These are phyloP conservation scores for Rhododendron griersonianum DNA, from an alignment of 148 eudicot genomes.

Conservation along the genomic window DNA sequence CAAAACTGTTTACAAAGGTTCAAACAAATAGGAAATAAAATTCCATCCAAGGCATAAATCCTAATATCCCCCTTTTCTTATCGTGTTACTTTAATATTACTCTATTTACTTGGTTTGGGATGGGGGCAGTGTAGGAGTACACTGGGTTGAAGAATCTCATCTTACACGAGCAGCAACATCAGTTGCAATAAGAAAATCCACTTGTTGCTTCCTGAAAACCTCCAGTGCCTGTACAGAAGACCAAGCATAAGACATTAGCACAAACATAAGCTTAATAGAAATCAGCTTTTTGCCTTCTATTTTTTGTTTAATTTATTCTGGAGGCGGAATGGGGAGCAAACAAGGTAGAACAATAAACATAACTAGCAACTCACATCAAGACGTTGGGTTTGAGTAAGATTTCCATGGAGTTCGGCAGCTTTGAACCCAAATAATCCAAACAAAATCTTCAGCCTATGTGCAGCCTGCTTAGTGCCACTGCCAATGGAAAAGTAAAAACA, in stretches of 20 bases:
- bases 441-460: conserved; percentile 87
- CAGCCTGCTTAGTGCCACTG: conserved; percentile 86
- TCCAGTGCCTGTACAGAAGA: conserved; percentile 52
- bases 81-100: neutral
- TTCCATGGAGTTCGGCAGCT: conserved; percentile 88
- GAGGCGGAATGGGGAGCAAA: neutral
- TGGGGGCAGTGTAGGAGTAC: neutral
- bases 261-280: neutral
- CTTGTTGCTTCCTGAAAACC: conserved; percentile 73
- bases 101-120: neutral
- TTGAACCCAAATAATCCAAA: conserved; percentile 87
- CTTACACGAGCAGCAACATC: conserved; percentile 89
- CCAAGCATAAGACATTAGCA: neutral
- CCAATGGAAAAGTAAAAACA: conserved; percentile 18
- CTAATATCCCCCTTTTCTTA: neutral
- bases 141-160: neutral
- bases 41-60: neutral
- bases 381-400: conserved; percentile 90
- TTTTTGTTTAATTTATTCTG: neutral
- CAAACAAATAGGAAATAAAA: neutral
- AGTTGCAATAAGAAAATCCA: conserved; percentile 88
- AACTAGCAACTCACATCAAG: conserved; percentile 46
- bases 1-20: neutral
- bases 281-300: neutral
- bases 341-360: neutral